Base-by-base conservation (phyloP, 2,329 filamentous ascomycete genomes). In the Myriangium duriaei region DNA sequence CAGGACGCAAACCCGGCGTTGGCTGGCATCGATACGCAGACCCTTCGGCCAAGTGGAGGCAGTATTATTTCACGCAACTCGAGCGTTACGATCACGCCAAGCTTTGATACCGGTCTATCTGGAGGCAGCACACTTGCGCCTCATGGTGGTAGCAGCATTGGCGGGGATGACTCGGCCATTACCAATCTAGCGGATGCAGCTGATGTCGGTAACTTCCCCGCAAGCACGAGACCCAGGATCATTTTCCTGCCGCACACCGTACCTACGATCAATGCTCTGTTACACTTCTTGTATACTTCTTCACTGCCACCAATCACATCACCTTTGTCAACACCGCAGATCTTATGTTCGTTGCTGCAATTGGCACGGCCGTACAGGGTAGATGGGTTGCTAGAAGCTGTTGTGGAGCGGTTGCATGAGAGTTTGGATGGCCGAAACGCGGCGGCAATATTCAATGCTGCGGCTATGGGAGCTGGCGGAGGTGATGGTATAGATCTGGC, bases 401-500 rank as follows among this genome's bases (percentile, higher is more conserved):
- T 92, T 2, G 84, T 96, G 7, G 86, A 96, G 58, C 76, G 88
- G 5, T 69, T 98, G 0, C 91, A 98, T 52, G 72, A 82, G 18
- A 74, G 92, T 1, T 73, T 98, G 3, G 91, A 98, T 56, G 91
- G 84, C 33, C 74, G 88, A 32, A 98, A 96, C 49, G 88, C 91
- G 0, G 91, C 91, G 0, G 91, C 91, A 4, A 87, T 98, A 0
- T 98, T 98, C 67, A 98, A 98, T 48, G 91, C 91, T 0, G 91
- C 88, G 0, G 91, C 91, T 37, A 96, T 96, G 91, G 91, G 87
- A 1, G 91, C 91, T 1, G 91, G 91, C 9, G 87, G 91, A 16
- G 91, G 91, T 0, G 76, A 86, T 33, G 82, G 83, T 33, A 83
- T 88, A 17, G 78, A 81, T 37, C 83, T 75, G 51, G 51, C 62